Evolutionary conservation across 2,329 filamentous ascomycete genomes (phyloP).

Genomic region (Diaporthe sp.): DNA sequence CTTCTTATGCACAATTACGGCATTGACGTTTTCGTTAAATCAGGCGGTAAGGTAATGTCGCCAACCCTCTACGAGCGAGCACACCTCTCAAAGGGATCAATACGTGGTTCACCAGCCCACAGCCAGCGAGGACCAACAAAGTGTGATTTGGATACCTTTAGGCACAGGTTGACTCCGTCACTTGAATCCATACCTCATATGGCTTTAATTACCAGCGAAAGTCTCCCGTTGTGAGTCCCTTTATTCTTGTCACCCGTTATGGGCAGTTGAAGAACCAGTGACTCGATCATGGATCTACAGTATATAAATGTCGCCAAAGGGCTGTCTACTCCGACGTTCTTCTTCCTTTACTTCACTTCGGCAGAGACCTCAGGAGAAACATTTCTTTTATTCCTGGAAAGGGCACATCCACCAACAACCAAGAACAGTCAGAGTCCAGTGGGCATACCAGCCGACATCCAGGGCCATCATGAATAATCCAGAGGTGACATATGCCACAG

Average conservation of each 20-base stretch:
- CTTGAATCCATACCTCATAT: fast-evolving
- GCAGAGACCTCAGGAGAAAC: not conserved
- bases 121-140: too few species aligned
- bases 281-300: not conserved
- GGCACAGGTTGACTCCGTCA: not conserved
- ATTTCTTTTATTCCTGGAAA: not conserved
- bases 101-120: fast-evolving
- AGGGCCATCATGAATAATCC: too few species aligned
- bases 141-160: too few species aligned
- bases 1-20: too few species aligned
- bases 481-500: too few species aligned
- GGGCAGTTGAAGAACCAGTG: not conserved
- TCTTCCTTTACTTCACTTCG: not conserved
- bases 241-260: not conserved
- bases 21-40: too few species aligned
- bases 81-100: too few species aligned
- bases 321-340: not conserved
- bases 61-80: too few species aligned
- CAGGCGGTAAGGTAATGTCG: too few species aligned
- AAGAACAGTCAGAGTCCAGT: not conserved
- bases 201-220: not conserved
- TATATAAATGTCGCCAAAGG: not conserved
- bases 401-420: not conserved
- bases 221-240: fast-evolving
- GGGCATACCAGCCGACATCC: too few species aligned